Evolutionary conservation across 495 filamentous ascomycete species (phyloP), one percentile per base, ranked within the genome.

Genomic region (Extremus antarcticus): DNA sequence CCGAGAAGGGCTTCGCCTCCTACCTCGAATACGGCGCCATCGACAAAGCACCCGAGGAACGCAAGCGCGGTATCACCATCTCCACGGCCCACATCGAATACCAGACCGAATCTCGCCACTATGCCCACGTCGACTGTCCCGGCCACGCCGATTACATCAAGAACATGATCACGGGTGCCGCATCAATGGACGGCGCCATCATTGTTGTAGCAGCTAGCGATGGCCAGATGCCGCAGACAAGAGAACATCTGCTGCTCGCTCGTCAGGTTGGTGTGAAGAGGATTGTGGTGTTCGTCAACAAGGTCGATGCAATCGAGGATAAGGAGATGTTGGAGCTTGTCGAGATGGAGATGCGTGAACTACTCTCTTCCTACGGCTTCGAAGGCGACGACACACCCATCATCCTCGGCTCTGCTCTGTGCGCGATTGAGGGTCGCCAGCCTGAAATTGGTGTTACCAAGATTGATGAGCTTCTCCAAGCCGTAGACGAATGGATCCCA

Each of bases 101-200:
- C 74, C 76, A 85, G 65, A 97, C 92, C 68, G 86, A 94, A 3
- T 70, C 69, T 62, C 82, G 94, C 61, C 92, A 98, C 76, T 98
- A 98, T 76, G 90, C 92, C 65, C 92, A 98, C 81, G 92, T 98
- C 76, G 92, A 98, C 81, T 98, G 92, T 72, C 92, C 92, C 52
- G 92, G 92, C 72, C 92, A 98, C 82, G 92, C 92, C 68, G 92
- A 98, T 88, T 98, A 97, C 78, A 96, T 98, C 75, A 98, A 98
- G 83, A 98, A 98, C 82, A 96, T 96, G 90, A 96, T 96, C 71
- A 95, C 90, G 61, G 90, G 90, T 78, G 87, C 90, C 56, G 88
- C 91, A 59, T 88, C 83, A 78, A 96, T 96, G 90, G 90, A 96
- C 64, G 90, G 92, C 68, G 91, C 92, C 61, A 88, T 98, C 67